These are phyloP conservation scores for Bryoerythrophyllum caledonicum DNA, from an alignment of 225 moss, liverwort and hornwort species.

Conservation along the genomic window DNA sequence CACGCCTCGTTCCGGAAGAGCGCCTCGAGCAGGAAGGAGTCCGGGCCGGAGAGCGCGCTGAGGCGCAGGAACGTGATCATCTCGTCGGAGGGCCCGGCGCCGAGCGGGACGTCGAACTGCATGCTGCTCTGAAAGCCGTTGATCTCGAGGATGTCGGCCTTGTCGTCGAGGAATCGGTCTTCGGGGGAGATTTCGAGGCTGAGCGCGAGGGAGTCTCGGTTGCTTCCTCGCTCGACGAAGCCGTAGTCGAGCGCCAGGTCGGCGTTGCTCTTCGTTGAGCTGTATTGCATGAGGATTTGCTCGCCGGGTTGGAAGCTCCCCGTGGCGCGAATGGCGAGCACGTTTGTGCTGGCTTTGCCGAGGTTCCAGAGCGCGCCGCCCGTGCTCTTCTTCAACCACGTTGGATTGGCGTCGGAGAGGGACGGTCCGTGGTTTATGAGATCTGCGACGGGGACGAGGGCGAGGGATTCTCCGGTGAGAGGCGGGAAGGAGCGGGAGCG, in stretches of 20 bases:
- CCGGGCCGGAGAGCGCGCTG: conserved; percentile 79
- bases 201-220: conserved; percentile 69
- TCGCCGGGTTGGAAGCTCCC: conserved; percentile 51
- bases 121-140: conserved; percentile 62
- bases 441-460: conserved; percentile 90
- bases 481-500: conserved; percentile 89
- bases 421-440: conserved; percentile 72
- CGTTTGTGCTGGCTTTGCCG: conserved; percentile 31
- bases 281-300: conserved; percentile 86
- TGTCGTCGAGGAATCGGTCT: conserved; percentile 88
- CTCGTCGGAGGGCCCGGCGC: conserved; percentile 77
- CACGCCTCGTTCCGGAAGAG: conserved; percentile 88
- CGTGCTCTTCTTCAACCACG: conserved; percentile 63
- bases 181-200: conserved; percentile 81
- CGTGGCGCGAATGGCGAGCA: conserved; percentile 58
- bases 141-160: conserved; percentile 76
- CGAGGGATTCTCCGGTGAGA: conserved; percentile 78
- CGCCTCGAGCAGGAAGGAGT: conserved; percentile 90
- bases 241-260: conserved; percentile 92
- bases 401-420: conserved; percentile 31
- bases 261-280: conserved; percentile 77
- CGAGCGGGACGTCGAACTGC: conserved; percentile 66
- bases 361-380: conserved; percentile 47
- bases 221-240: conserved; percentile 63
- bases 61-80: conserved; percentile 90